phyloP scores from a whole-genome alignment of 495 filamentous ascomycete species.

The Daldinia grandis region DNA sequence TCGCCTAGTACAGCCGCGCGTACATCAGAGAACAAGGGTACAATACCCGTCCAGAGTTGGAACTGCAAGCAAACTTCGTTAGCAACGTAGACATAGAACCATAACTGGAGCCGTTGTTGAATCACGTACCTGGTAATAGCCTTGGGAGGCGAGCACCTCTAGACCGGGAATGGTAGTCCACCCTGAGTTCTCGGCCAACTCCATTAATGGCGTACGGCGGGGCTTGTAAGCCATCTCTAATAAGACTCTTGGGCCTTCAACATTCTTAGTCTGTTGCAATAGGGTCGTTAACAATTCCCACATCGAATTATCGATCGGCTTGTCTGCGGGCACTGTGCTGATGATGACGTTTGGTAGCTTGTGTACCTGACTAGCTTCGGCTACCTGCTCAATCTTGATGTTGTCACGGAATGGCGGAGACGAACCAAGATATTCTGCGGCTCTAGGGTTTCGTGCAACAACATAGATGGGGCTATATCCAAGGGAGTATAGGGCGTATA shows the following conservation, averaged over 20 bases:
- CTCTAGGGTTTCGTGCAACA: constrained; percentile 76
- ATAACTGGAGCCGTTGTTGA: not conserved
- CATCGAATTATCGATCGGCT: constrained; percentile 78
- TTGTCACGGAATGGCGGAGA: constrained; percentile 74
- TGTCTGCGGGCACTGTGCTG: constrained; percentile 90
- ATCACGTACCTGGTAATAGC: constrained; percentile 70
- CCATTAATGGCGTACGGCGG: constrained; percentile 81
- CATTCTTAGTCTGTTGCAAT: constrained; percentile 63
- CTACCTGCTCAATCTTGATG: constrained; percentile 75
- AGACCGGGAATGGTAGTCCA: constrained; percentile 88
- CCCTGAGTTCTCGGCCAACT: constrained; percentile 78
- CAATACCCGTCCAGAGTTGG: constrained; percentile 80
- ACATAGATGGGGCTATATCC: constrained; percentile 87
- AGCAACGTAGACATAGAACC: constrained; percentile 2
- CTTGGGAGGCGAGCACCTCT: constrained; percentile 91
- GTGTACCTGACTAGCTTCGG: constrained; percentile 57
- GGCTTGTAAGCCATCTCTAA: constrained; percentile 99
- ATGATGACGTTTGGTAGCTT: constrained; percentile 77
- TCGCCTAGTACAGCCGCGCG: constrained; percentile 59
- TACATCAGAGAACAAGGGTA: constrained; percentile 71
- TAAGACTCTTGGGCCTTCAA: constrained; percentile 64
- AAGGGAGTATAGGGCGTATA: constrained; percentile 87
- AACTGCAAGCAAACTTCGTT: constrained; percentile 58
- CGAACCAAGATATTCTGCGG: constrained; percentile 70
- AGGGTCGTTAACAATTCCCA: constrained; percentile 70